Base-by-base conservation (phyloP, 805 yeast genomes). In the Lipomyces oligophaga region DNA sequence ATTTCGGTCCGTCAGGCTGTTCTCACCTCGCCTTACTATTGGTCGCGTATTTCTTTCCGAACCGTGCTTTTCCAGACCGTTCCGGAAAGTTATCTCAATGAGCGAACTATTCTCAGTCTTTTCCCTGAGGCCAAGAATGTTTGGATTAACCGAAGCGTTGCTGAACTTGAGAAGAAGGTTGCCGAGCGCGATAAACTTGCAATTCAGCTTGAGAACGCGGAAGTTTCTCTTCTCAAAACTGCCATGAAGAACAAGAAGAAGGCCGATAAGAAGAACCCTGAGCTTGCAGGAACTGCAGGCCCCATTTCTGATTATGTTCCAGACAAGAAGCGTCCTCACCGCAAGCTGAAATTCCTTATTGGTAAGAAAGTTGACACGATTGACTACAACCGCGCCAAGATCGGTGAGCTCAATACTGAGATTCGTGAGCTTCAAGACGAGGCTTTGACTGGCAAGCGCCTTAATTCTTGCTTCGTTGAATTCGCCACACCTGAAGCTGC, bases 311-410 rank as follows among this genome's bases (percentile, higher is more conserved):
- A 32, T 8, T 87, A 85, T 64, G 78, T 87, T 52, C 74, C 77
- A 3, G 70, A 68, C 39, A 82, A 83, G 67, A 88, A 87, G 71
- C 77, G 90, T 58, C 97, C 97, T 38, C 81, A 85, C 27, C 90
- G 86, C 67, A 78, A 78, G 54, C 74, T 87, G 59, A 78, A 78
- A 45, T 79, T 79, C 46, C 66, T 84, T 48, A 73, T 82, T 58
- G 95, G 96, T 49, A 67, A 84, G 67, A 89, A 89, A 68, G 96
- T 89, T 45, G 82, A 83, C 59, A 83, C 96, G 27, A 76, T 90
- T 60, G 77, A 81, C 42, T 83, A 87, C 62, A 80, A 83, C 52
- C 73, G 78, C 42, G 79, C 80, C 54, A 75, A 75, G 58, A 66
- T 89, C 41, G 82, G 81, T 19, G 84, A 83, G 56, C 72, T 83